phyloP scores from a whole-genome alignment of 176 grass and related monocot genomes.

The Avena sativa region DNA sequence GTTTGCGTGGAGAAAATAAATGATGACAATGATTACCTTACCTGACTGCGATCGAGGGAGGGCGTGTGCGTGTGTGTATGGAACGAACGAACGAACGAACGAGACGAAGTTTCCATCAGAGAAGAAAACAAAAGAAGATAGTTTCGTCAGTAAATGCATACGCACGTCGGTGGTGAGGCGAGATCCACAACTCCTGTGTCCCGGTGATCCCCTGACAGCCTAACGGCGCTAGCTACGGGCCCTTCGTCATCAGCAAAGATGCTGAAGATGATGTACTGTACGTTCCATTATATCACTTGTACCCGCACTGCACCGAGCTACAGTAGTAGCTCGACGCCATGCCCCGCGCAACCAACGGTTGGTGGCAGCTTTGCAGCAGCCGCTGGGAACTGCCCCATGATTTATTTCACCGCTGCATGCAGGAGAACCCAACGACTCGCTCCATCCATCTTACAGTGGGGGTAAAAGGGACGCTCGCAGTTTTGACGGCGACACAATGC shows the following conservation, averaged over 20 bases:
- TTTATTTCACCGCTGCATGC: not conserved
- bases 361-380: not conserved
- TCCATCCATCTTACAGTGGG: too few species aligned
- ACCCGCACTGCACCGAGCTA: too few species aligned
- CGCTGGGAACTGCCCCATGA: not conserved
- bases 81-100: not conserved
- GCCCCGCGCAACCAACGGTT: not conserved
- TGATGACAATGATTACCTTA: not conserved
- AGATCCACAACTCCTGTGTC: not conserved
- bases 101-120: not conserved
- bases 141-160: not conserved
- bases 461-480: too few species aligned
- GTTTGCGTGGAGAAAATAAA: not conserved
- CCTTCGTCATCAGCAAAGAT: not conserved
- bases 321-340: not conserved
- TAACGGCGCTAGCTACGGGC: not conserved
- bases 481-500: too few species aligned
- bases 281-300: not conserved
- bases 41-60: not conserved
- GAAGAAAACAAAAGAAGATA: not conserved
- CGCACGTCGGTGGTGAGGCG: not conserved
- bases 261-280: not conserved
- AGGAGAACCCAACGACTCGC: not conserved
- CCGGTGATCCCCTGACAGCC: not conserved
- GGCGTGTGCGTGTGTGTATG: too few species aligned